These are phyloP conservation scores for Remersonia thermophila DNA, from an alignment of 2,329 filamentous ascomycete genomes.

Conservation along the genomic window DNA sequence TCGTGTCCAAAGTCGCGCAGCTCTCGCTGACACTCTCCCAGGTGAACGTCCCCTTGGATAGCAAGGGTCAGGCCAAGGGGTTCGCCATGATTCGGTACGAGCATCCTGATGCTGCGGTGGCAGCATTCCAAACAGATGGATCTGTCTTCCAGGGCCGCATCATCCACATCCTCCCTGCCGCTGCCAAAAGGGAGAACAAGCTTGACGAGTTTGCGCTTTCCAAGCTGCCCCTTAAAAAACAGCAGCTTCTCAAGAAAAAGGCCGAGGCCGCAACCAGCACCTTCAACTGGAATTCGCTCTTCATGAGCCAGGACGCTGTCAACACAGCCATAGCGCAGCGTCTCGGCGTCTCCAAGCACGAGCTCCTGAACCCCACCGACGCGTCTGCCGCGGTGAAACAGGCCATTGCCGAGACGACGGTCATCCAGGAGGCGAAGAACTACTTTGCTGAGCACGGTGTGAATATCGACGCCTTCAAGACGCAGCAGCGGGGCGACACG, in stretches of 20 bases:
- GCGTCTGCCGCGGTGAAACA: constrained; percentile 92
- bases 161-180: constrained; percentile 77
- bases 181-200: constrained; percentile 66
- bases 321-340: constrained; percentile 79
- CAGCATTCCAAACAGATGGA: constrained; percentile 73
- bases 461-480: constrained; percentile 84
- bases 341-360: constrained; percentile 79
- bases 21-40: constrained; percentile 37
- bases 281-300: constrained; percentile 99
- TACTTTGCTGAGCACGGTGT: constrained; percentile 84
- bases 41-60: constrained; percentile 76
- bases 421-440: constrained; percentile 90
- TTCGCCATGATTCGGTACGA: constrained; percentile 78
- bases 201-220: constrained; percentile 83
- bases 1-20: constrained; percentile 3
- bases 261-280: constrained; percentile 62
- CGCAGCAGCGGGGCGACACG: constrained; percentile 69
- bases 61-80: constrained; percentile 66
- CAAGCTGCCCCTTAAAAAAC: constrained; percentile 87
- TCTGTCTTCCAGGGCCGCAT: constrained; percentile 86
- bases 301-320: constrained; percentile 93
- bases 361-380: constrained; percentile 88
- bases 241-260: constrained; percentile 79
- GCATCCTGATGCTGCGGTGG: constrained; percentile 58
- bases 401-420: constrained; percentile 87